Evolutionary conservation across 352 stramenopile species (phyloP), one percentile per base, ranked within the genome.

Genomic region (Pilasporangium apinafurcum): DNA sequence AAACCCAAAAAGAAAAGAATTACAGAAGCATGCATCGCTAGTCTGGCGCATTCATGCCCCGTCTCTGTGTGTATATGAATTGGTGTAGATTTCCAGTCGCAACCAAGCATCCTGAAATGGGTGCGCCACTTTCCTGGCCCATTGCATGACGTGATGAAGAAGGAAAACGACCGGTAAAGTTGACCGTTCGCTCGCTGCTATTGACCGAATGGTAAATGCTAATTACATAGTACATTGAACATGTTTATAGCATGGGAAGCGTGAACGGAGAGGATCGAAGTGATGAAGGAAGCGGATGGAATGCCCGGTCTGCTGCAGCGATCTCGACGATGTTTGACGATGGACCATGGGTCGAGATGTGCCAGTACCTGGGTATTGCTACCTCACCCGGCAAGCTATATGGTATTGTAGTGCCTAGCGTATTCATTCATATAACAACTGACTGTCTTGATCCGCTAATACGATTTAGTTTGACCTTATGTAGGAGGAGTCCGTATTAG

Each of bases 281-380:
- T 18, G 51, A 65, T 20, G 54, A 70, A 9, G 52, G 55, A 22
- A 84, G 69, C 50, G 62, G 50, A 9, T 67, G 68, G 1, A 76
- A 61, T 25, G 62, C 69, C 30, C 40, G 63, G 47, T 66, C 63
- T 0, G 46, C 56, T 3, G 62, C 72, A 17, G 33, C 51, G 8
- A 83, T 87, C 32, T 64, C 66, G 37, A 90, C 72, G 2, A 68
- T 83, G 18, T 92, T 92, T 54, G 81, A 92, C 42, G 53, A 85
- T 30, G 81, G 81, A 1, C 58, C 81, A 28, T 92, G 81, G 81
- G 78, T 90, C 43, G 70, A 87, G 9, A 89, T 92, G 68, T 92
- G 81, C 39, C 49, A 65, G 24, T 81, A 59, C 33, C 33, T 87
- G 6, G 65, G 66, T 10, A 68, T 89, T 35, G 28, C 36, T 9